Percentiles rank a stretch among this genome's conserved stretches.
Evolutionary conservation across 2,329 filamentous ascomycete species (phyloP).

Genomic region (Cryphonectria japonica): DNA sequence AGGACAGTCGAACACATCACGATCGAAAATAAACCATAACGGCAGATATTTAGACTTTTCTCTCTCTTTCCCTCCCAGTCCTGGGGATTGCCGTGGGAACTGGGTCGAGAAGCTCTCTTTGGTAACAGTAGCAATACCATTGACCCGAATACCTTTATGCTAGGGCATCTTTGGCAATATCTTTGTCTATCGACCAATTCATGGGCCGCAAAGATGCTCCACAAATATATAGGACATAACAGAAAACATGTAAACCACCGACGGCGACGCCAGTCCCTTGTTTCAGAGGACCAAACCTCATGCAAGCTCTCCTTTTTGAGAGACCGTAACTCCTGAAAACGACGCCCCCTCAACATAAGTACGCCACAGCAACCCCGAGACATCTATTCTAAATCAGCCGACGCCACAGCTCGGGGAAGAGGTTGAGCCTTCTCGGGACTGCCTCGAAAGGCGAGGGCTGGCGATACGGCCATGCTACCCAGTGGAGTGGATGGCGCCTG

Average conservation of each 20-base stretch:
- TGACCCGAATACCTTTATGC: not conserved
- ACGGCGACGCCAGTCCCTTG: not conserved
- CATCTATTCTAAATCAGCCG: constrained; percentile 21
- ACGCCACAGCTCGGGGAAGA: constrained; percentile 29
- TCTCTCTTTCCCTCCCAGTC: not conserved
- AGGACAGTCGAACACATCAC: not conserved
- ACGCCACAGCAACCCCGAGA: not conserved
- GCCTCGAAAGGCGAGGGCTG: constrained; percentile 58
- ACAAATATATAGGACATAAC: not conserved
- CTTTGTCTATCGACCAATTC: not conserved
- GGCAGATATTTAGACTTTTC: not conserved
- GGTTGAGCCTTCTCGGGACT: constrained; percentile 61
- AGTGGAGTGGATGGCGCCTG: constrained; percentile 37
- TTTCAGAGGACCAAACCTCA: not conserved
- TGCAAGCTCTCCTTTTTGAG: not conserved
- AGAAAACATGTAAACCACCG: not conserved
- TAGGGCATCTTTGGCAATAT: not conserved
- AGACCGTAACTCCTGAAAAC: constrained; percentile 3
- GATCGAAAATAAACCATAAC: not conserved
- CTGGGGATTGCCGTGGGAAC: not conserved
- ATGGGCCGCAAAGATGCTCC: not conserved
- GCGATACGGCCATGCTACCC: constrained; percentile 42
- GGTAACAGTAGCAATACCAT: not conserved
- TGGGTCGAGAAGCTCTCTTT: not conserved
- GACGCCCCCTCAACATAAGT: not conserved